Conservation (phyloP, 2,329 filamentous ascomycete genomes). For the Thielaviopsis populi region DNA sequence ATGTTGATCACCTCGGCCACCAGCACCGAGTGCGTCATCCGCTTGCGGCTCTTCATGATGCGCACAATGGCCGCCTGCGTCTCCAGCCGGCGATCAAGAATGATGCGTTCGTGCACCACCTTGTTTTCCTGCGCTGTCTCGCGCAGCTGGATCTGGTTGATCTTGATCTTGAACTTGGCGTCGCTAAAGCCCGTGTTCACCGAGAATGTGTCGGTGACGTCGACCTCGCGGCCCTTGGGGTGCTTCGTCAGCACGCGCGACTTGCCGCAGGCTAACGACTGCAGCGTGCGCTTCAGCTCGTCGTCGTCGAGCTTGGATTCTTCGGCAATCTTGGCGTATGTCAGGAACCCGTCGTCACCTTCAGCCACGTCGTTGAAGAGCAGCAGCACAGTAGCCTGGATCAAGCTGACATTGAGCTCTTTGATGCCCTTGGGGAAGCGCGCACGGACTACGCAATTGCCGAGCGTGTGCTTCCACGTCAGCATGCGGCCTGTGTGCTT, state of each 20-base stretch:
- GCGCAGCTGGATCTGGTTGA: constrained; percentile 64
- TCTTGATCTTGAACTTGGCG: constrained; percentile 81
- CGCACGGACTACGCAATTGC: constrained; percentile 74
- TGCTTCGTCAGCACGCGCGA: constrained; percentile 70
- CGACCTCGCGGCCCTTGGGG: constrained; percentile 71
- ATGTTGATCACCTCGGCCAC: constrained; percentile 85
- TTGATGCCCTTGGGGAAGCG: constrained; percentile 67
- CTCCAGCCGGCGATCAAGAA: constrained; percentile 82
- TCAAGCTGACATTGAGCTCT: constrained; percentile 79
- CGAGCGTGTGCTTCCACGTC: constrained; percentile 85
- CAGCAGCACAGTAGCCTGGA: constrained; percentile 79
- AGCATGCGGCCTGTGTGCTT: constrained; percentile 82
- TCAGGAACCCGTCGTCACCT: constrained; percentile 38
- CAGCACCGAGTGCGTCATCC: constrained; percentile 70
- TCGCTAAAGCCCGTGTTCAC: constrained; percentile 67
- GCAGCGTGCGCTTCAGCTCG: constrained; percentile 78
- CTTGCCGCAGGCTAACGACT: constrained; percentile 87
- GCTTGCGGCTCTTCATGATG: constrained; percentile 92
- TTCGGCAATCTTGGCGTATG: constrained; percentile 60
- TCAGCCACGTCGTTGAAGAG: constrained; percentile 63
- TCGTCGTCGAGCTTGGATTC: constrained; percentile 59
- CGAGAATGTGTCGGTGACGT: constrained; percentile 63
- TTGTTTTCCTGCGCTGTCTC: constrained; percentile 93
- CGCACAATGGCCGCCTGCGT: constrained; percentile 93
- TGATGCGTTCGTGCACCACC: constrained; percentile 79